Evolutionary conservation across 371 early-diverging fungal species (phyloP).

Genomic region (Syncephalis plumigaleata): DNA sequence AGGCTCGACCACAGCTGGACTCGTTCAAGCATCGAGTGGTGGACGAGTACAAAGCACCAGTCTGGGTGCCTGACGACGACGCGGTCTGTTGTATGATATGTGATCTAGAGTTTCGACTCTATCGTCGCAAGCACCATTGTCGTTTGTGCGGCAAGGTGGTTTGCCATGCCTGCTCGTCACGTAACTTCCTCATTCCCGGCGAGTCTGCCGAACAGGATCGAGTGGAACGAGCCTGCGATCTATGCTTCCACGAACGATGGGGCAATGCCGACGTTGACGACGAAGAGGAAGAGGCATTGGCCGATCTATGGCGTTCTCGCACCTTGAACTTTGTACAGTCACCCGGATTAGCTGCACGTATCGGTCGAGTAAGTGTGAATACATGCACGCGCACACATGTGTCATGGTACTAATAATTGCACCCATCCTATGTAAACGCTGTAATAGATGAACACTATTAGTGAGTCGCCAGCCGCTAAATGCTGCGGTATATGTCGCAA

Average conservation of each 20-base stretch:
- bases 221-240: constrained; percentile 10
- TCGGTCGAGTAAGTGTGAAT: not conserved
- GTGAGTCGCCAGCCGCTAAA: constrained; percentile 1
- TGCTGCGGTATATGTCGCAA: constrained; percentile 6
- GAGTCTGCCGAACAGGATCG: constrained; percentile 5
- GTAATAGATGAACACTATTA: constrained; percentile 1
- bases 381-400: too few species aligned
- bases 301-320: not conserved
- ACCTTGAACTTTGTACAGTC: constrained; percentile 2
- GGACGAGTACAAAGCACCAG: constrained; percentile 40
- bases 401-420: too few species aligned
- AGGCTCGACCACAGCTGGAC: constrained; percentile 3
- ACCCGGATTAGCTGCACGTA: not conserved
- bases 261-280: constrained; percentile 6
- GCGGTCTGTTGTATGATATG: constrained; percentile 33
- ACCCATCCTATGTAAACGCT: too few species aligned
- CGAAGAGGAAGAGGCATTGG: constrained; percentile 1
- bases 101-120: constrained; percentile 27
- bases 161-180: constrained; percentile 44
- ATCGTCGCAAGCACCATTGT: constrained; percentile 46
- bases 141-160: constrained; percentile 53
- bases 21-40: constrained; percentile 14
- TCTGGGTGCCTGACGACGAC: constrained; percentile 44
- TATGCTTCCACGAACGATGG: constrained; percentile 8
- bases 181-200: constrained; percentile 11